Conservation (phyloP, 345 rosid genomes). For the Arabidopsis thaliana region DNA sequence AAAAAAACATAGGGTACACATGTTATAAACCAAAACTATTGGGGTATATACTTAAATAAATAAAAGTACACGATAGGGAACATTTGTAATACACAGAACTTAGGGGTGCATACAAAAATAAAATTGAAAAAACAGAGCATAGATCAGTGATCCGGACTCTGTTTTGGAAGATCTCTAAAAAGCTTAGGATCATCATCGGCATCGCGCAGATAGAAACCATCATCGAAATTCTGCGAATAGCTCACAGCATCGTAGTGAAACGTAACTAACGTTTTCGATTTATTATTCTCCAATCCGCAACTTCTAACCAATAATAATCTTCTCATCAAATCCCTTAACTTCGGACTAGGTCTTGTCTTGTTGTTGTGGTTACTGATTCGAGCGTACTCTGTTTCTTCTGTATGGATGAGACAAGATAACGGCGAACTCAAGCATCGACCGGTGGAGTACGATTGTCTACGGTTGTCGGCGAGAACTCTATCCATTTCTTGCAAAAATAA, state of each 20-base stretch:
- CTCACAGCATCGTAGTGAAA: conserved; percentile 82
- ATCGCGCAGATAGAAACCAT: conserved; percentile 49
- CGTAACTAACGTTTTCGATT: conserved; percentile 56
- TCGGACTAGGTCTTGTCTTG: conserved; percentile 39
- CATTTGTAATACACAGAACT: not conserved
- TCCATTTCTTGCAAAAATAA: conserved; percentile 47
- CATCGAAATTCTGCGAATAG: conserved; percentile 81
- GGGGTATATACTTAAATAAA: not conserved
- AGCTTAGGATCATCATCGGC: conserved; percentile 29
- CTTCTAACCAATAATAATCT: conserved; percentile 47
- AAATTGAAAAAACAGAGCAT: not conserved
- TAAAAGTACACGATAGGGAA: not conserved
- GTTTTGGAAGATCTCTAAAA: conserved; percentile 19
- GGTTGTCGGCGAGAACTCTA: conserved; percentile 46
- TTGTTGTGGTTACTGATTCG: conserved; percentile 47
- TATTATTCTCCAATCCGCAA: conserved; percentile 50
- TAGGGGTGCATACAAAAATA: not conserved
- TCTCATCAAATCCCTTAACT: conserved; percentile 58
- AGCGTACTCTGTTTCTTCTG: conserved; percentile 58
- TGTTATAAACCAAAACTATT: not conserved
- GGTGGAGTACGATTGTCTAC: conserved; percentile 46
- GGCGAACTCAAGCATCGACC: conserved; percentile 54
- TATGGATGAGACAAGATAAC: conserved; percentile 50
- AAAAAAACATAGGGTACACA: not conserved
- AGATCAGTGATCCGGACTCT: not conserved